phyloP scores from a whole-genome alignment of 768 basidiomycete genomes.

The Lentinula detonsa region DNA sequence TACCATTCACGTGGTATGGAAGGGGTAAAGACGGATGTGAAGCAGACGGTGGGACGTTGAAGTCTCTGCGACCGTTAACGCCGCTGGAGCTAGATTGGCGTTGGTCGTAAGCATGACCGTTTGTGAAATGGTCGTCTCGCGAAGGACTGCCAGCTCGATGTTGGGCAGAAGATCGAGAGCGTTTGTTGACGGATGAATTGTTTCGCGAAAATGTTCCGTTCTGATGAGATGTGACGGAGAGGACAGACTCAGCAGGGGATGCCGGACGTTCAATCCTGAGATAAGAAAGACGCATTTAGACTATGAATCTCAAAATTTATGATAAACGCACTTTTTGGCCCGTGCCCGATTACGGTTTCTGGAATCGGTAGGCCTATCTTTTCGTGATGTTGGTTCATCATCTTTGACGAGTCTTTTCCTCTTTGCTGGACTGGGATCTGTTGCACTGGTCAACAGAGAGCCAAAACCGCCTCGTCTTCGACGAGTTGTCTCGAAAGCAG shows the following conservation, averaged over 20 bases:
- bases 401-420: slow-evolving; percentile 55
- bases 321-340: slow-evolving; percentile 46
- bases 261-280: slow-evolving; percentile 54
- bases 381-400: slow-evolving; percentile 66
- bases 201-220: slow-evolving; percentile 18
- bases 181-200: slow-evolving; percentile 26
- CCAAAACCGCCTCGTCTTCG: slow-evolving; percentile 52
- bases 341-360: slow-evolving; percentile 45
- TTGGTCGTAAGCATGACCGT: slow-evolving; percentile 16
- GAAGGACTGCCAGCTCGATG: slow-evolving; percentile 32
- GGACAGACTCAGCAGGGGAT: slow-evolving; percentile 70
- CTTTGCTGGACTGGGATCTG: slow-evolving; percentile 61
- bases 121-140: slow-evolving; percentile 27
- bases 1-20: slow-evolving; percentile 29
- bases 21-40: slow-evolving; percentile 51
- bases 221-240: slow-evolving; percentile 65
- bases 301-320: neutral
- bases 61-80: slow-evolving; percentile 29
- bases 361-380: slow-evolving; percentile 41
- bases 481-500: slow-evolving; percentile 57
- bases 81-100: slow-evolving; percentile 10
- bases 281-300: slow-evolving; percentile 1
- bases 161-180: slow-evolving; percentile 34
- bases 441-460: slow-evolving; percentile 45
- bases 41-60: slow-evolving; percentile 44